Conservation (phyloP, 2,329 filamentous ascomycete genomes). For the Penicillium sp. region DNA sequence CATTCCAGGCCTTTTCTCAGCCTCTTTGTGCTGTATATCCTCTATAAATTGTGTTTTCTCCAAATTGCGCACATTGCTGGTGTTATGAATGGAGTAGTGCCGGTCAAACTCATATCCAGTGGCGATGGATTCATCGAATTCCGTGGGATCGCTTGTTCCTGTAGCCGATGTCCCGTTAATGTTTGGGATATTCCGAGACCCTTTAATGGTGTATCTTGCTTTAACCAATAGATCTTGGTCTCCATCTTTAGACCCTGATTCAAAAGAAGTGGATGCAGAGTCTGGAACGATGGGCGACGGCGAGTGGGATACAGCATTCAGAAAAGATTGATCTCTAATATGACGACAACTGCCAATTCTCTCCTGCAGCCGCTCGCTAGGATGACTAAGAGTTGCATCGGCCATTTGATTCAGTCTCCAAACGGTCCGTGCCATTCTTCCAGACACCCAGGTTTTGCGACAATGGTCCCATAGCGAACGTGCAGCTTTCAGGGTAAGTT, state of each 20-base stretch:
- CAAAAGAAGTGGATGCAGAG: neutral
- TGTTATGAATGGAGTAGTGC: neutral
- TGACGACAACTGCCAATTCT: neutral
- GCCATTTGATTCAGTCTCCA: constrained; percentile 21
- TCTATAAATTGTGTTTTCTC: neutral
- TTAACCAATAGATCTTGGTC: neutral
- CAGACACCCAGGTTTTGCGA: constrained; percentile 24
- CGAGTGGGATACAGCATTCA: neutral
- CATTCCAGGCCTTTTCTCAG: neutral
- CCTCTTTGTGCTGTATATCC: neutral
- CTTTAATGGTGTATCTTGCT: neutral
- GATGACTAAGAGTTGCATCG: neutral
- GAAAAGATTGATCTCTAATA: neutral
- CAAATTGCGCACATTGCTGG: neutral
- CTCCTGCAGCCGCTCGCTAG: neutral
- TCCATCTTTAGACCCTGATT: no score
- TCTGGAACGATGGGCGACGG: neutral
- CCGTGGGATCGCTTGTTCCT: neutral
- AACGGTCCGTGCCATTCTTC: constrained; percentile 17
- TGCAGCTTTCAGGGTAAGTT: constrained; percentile 13
- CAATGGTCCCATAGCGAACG: constrained; percentile 19
- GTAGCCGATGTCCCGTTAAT: neutral
- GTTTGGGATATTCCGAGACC: neutral
- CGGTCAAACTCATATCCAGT: neutral
- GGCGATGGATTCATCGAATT: neutral